A percentile compares a stretch with the other conserved stretches of the same genome.
Evolutionary conservation across 2,329 filamentous ascomycete genomes (phyloP).

Genomic region (Penicillium expansum): DNA sequence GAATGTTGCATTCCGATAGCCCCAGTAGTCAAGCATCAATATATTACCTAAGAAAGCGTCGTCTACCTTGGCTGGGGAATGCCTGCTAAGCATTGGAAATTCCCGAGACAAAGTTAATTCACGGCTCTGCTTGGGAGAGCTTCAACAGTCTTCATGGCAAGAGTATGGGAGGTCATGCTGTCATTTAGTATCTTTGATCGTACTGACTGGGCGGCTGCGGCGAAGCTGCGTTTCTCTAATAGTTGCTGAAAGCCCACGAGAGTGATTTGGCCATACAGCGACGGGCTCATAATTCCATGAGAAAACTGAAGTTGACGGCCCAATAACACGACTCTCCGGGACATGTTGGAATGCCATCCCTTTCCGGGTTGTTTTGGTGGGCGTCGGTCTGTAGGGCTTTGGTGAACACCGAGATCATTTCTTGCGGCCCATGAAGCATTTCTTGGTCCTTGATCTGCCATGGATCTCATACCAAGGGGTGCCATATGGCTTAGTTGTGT

Average conservation of each 20-base stretch:
- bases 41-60: conserved; percentile 5
- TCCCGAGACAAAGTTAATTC: background rate
- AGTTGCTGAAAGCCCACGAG: background rate
- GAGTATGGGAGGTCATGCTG: background rate
- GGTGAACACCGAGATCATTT: background rate
- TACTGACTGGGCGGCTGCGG: background rate
- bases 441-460: background rate
- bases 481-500: background rate
- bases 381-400: conserved; percentile 14
- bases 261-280: background rate
- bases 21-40: conserved; percentile 5
- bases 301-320: background rate
- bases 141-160: background rate
- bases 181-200: background rate
- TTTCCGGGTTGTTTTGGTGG: conserved; percentile 19
- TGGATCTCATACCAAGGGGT: conserved; percentile 22
- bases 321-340: conserved; percentile 4
- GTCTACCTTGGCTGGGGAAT: conserved; percentile 12
- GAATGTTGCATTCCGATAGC: conserved; percentile 26
- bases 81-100: background rate
- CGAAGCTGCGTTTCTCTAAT: background rate
- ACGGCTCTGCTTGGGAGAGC: background rate
- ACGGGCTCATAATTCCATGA: background rate
- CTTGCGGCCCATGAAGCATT: conserved; percentile 7
- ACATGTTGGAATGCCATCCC: conserved; percentile 23